Conservation (phyloP, 352 stramenopile species). For the Pilasporangium apinafurcum region DNA sequence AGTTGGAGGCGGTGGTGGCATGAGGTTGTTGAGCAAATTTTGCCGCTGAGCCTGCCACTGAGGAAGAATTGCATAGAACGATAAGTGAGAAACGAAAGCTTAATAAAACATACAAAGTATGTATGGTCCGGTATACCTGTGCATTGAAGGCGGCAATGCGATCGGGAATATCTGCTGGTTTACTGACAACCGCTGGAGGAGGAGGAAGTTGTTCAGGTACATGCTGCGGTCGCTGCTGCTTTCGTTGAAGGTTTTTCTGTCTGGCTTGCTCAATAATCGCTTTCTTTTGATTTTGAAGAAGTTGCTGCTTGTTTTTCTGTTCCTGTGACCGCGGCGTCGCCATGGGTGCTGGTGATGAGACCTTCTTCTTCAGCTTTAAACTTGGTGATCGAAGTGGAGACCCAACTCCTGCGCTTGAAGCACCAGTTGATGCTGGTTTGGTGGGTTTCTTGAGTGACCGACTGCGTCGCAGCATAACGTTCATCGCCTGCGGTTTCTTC, state of each 20-base stretch:
- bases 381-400: neutral
- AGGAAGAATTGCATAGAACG: neutral
- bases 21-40: constrained; percentile 19
- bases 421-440: neutral
- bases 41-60: constrained; percentile 42
- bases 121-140: constrained; percentile 18
- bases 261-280: constrained; percentile 12
- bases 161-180: constrained; percentile 9
- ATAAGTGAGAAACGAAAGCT: neutral
- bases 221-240: neutral
- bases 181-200: neutral
- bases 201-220: neutral
- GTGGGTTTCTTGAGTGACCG: constrained; percentile 9
- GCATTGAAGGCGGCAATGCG: constrained; percentile 55
- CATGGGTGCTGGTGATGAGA: constrained; percentile 2
- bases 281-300: constrained; percentile 18
- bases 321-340: constrained; percentile 6
- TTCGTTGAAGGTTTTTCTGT: constrained; percentile 7
- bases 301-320: constrained; percentile 5
- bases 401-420: neutral
- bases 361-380: neutral
- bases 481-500: constrained; percentile 7
- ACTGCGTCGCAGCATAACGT: constrained; percentile 6
- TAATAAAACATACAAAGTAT: neutral
- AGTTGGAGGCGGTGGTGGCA: constrained; percentile 8